Percentiles rank a stretch among this genome's conserved stretches.
Evolutionary conservation across 164 flowering plant genomes (phyloP).

Genomic region (Magnolia officinalis): DNA sequence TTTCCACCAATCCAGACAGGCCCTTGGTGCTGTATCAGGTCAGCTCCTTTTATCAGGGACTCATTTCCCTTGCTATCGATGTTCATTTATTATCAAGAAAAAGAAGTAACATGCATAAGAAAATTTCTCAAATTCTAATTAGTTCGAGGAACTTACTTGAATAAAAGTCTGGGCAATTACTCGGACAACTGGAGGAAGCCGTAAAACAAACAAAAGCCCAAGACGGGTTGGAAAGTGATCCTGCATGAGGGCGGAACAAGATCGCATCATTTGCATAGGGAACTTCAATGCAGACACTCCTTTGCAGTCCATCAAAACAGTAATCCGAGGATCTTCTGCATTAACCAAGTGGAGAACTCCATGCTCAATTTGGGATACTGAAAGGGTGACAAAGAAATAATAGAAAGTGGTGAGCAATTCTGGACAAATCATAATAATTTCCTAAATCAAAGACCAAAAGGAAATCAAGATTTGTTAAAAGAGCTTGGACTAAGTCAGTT

Average conservation of each 20-base stretch:
- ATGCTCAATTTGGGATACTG: conserved; percentile 84
- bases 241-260: conserved; percentile 70
- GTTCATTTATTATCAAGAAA: neutral
- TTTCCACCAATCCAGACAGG: too few species aligned
- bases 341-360: conserved; percentile 60
- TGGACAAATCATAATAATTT: neutral
- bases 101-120: neutral
- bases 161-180: conserved; percentile 74
- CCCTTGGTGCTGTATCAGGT: too few species aligned
- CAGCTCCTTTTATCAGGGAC: too few species aligned
- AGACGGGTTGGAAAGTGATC: conserved; percentile 83
- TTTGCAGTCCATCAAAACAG: conserved; percentile 84
- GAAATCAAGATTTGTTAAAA: neutral
- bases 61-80: too few species aligned
- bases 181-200: conserved; percentile 82
- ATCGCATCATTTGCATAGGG: conserved; percentile 83
- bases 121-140: neutral
- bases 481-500: neutral
- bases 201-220: conserved; percentile 60
- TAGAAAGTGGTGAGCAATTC: neutral
- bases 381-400: conserved; percentile 11
- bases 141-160: conserved; percentile 45
- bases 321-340: conserved; percentile 54
- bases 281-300: conserved; percentile 68
- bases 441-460: neutral